phyloP scores from a whole-genome alignment of 2,329 filamentous ascomycete species.

The Alternaria metachromatica region DNA sequence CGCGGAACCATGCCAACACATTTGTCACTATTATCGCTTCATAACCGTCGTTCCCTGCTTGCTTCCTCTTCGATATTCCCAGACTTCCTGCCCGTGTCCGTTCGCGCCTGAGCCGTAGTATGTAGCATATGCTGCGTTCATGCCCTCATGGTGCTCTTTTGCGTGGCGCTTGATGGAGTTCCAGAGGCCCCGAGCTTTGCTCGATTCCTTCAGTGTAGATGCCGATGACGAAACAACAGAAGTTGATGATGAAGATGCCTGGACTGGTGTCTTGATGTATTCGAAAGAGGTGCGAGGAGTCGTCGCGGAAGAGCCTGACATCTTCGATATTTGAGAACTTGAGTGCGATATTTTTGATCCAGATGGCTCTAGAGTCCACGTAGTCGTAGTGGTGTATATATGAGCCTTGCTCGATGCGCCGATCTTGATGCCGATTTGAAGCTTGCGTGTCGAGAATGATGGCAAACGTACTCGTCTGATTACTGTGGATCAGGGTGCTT shows the following conservation, averaged over 20 bases:
- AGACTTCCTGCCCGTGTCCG: slow-evolving; percentile 15
- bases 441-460: not conserved
- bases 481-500: not conserved
- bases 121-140: slow-evolving; percentile 26
- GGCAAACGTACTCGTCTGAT: not conserved
- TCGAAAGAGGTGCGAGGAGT: slow-evolving; percentile 29
- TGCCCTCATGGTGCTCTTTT: slow-evolving; percentile 29
- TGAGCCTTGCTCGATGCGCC: not conserved
- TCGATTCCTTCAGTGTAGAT: not conserved
- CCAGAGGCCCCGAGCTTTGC: slow-evolving; percentile 19
- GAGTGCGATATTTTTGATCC: not conserved
- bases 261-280: slow-evolving; percentile 13
- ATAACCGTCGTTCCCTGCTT: not conserved
- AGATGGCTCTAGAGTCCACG: not conserved
- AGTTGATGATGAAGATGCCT: slow-evolving; percentile 1
- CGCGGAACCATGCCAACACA: not conserved
- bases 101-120: slow-evolving; percentile 26
- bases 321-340: not conserved
- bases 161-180: slow-evolving; percentile 23
- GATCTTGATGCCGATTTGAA: not conserved
- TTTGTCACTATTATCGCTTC: not conserved
- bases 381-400: too few species aligned
- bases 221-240: slow-evolving; percentile 7
- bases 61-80: slow-evolving; percentile 24
- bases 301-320: slow-evolving; percentile 20